phyloP scores from a whole-genome alignment of 805 yeast genomes.

The Candida parachauliodes region DNA sequence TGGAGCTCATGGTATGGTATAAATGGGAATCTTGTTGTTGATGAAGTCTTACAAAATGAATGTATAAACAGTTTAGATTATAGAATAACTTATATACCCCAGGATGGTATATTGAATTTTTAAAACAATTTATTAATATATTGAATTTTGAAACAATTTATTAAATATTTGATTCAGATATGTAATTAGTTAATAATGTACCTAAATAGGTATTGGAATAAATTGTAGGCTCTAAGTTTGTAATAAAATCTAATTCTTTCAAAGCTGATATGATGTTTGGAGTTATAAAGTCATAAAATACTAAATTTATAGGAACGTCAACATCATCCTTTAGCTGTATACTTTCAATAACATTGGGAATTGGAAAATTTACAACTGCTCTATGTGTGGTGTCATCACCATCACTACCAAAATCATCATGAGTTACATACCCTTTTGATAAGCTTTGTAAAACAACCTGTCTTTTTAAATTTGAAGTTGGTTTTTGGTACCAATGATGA shows the following conservation, averaged over 20 bases:
- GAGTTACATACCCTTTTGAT: slow-evolving; percentile 73
- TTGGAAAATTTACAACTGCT: slow-evolving; percentile 51
- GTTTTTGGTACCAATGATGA: slow-evolving; percentile 14
- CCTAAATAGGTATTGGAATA: slow-evolving; percentile 36
- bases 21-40: slow-evolving; percentile 54
- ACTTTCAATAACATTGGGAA: slow-evolving; percentile 79
- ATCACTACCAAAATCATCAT: slow-evolving; percentile 77
- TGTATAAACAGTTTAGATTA: slow-evolving; percentile 61
- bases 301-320: slow-evolving; percentile 52
- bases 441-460: slow-evolving; percentile 14
- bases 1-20: slow-evolving; percentile 77
- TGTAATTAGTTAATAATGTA: slow-evolving; percentile 27
- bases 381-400: slow-evolving; percentile 84
- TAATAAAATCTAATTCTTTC: slow-evolving; percentile 22
- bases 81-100: slow-evolving; percentile 62
- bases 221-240: slow-evolving; percentile 14
- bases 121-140: slow-evolving; percentile 5
- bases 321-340: slow-evolving; percentile 24
- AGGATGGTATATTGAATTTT: slow-evolving; percentile 37
- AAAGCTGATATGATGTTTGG: slow-evolving; percentile 33
- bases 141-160: background rate
- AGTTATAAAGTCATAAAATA: slow-evolving; percentile 72
- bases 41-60: slow-evolving; percentile 46
- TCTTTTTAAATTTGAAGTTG: background rate
- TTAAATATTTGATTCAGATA: slow-evolving; percentile 10